Evolutionary conservation across 129 eudicot genomes (phyloP), one percentile per base, ranked within the genome.

Genomic region (Lactuca saligna): DNA sequence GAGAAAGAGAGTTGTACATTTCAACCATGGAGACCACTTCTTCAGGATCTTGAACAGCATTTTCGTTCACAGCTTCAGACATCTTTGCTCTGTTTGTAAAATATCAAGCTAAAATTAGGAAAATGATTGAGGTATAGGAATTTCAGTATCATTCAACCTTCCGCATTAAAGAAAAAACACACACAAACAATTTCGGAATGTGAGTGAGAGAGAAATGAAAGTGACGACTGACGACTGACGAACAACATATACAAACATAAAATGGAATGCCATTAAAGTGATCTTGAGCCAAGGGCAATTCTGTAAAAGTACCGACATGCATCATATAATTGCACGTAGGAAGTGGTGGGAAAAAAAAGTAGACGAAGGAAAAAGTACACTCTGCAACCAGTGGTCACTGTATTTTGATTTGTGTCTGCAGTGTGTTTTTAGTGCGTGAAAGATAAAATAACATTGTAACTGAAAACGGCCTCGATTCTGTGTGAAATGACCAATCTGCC

Each of bases 1-100:
- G 49, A 38, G 5, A 31, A 5, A 57, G 17, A 67, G 61, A 59
- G 38, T 17, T 57, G 7, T 73, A 78, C 82, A 78, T 78, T 66
- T 78, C 79, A 33, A 78, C 82, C 79, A 78, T 72, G 64, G 82
- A 78, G 64, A 73, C 78, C 54, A 78, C 74, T 70, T 78, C 82
- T 17, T 78, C 78, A 25, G 78, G 78, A 65, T 78, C 78, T 50
- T 78, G 78, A 66, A 78, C 78, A 58, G 82, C 82, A 31, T 78
- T 73, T 60, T 51, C 70, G 54, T 72, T 78, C 74, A 78, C 66
- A 72, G 46, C 67, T 72, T 66, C 78, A 51, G 78, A 42, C 65
- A 66, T 54, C 57, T 78, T 73, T 58, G 65, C 63, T 66, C 82
- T 78, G 70, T 48, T 70, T 3, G 20, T 7, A 46, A 20, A 58